Evolutionary conservation across 1,284 basidiomycete species (phyloP), one percentile per base, ranked within the genome.

Genomic region (Rhodotorula sp.): DNA sequence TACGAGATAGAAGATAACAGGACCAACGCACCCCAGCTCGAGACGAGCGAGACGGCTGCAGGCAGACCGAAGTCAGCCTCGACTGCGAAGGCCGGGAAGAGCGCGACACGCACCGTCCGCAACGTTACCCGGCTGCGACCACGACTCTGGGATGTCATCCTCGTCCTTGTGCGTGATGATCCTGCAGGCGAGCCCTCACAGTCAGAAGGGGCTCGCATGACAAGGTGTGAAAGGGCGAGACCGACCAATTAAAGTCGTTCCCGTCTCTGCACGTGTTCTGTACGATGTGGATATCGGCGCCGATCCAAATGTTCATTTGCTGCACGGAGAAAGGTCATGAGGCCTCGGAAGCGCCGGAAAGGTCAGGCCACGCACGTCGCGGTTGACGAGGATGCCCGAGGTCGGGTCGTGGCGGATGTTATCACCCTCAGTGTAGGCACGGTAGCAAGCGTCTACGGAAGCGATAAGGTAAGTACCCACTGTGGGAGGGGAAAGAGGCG

Each of bases 261-360:
- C 69, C 69, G 36, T 62, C 59, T 19, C 60, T 48, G 64, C 62
- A 65, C 9, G 64, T 66, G 58, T 70, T 70, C 29, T 66, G 64
- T 4, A 70, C 69, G 59, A 70, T 66, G 36, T 70, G 69, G 13
- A 66, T 53, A 32, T 70, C 69, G 34, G 46, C 44, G 36, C 69
- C 69, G 41, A 70, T 70, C 69, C 69, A 66, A 36, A 57, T 56
- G 39, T 60, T 46, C 58, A 66, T 59, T 46, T 59, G 57, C 37
- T 41, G 56, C 27, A 10, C 19, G 5, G 44, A 17, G 44, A 44
- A 44, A 7, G 39, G 39, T 12, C 15, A 44, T 44, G 44, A 44
- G 44, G 15, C n/a, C n/a, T n/a, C n/a, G n/a, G 44, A 21, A 12
- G 44, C 15, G 44, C 44, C 15, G 19, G 7, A 4, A 13, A 19